Evolutionary conservation across 352 stramenopile species (phyloP).

Genomic region (Pythium monospermum): DNA sequence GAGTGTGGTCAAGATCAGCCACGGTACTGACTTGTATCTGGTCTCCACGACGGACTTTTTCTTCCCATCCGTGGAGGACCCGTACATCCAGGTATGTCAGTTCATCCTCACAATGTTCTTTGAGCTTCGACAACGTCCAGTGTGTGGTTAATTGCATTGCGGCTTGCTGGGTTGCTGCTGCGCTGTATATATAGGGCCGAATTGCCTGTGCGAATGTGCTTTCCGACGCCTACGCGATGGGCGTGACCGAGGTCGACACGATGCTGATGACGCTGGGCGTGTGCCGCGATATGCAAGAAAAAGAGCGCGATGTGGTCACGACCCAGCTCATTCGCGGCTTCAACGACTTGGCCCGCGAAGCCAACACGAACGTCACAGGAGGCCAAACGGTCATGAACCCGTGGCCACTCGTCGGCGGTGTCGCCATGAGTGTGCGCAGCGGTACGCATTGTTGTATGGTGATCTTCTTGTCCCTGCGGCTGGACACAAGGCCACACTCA

Average conservation of each 20-base stretch:
- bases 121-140: too few relatives aligned
- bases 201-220: constrained; percentile 95
- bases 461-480: background rate
- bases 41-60: constrained; percentile 96
- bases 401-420: constrained; percentile 94
- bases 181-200: constrained; percentile 69
- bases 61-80: constrained; percentile 93
- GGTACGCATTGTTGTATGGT: constrained; percentile 28
- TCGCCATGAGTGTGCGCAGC: constrained; percentile 86
- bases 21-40: constrained; percentile 78
- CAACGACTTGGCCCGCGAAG: constrained; percentile 84
- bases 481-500: background rate
- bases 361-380: constrained; percentile 89
- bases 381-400: constrained; percentile 96
- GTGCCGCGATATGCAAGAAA: constrained; percentile 89
- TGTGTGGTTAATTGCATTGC: too few relatives aligned
- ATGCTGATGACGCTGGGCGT: constrained; percentile 95
- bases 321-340: constrained; percentile 94
- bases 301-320: constrained; percentile 90
- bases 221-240: constrained; percentile 93
- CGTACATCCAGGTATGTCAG: constrained; percentile 67
- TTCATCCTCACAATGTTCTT: too few relatives aligned
- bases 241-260: constrained; percentile 92
- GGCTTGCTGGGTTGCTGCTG: too few relatives aligned
- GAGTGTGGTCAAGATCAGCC: constrained; percentile 87